Conservation (phyloP, 2,329 filamentous ascomycete species). For the Aspergillus floridensis region DNA sequence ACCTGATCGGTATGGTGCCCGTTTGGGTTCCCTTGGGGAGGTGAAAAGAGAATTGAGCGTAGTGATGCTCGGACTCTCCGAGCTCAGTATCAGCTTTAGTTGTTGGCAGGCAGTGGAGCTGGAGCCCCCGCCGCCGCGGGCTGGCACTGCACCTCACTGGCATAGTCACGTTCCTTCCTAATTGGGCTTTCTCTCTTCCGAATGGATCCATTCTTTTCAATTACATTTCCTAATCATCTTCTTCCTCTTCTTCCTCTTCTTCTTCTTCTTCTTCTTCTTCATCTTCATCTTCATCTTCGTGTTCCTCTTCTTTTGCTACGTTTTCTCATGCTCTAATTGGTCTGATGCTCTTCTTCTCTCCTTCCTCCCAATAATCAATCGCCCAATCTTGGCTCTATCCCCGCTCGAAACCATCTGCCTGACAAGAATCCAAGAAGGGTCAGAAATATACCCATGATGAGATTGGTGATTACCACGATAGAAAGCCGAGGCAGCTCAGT, state of each 20-base stretch:
- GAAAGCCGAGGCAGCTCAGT: background rate
- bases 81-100: too few species aligned
- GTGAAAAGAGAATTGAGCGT: background rate
- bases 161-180: background rate
- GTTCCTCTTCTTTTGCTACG: background rate
- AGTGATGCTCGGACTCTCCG: background rate
- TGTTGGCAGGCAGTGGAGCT: background rate
- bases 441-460: background rate
- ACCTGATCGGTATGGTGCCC: background rate
- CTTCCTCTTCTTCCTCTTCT: too few species aligned
- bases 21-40: background rate
- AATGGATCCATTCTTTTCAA: background rate
- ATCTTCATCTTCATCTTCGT: background rate
- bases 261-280: too few species aligned
- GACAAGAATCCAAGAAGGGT: background rate
- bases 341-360: background rate
- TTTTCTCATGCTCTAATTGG: background rate
- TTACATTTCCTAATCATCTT: background rate
- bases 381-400: background rate
- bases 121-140: background rate
- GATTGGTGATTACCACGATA: background rate
- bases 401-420: background rate
- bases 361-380: background rate
- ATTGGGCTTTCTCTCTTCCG: background rate
- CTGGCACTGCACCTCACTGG: too few species aligned